Evolutionary conservation across 2,329 filamentous ascomycete species (phyloP).

Genomic region (Eutypella sp.): DNA sequence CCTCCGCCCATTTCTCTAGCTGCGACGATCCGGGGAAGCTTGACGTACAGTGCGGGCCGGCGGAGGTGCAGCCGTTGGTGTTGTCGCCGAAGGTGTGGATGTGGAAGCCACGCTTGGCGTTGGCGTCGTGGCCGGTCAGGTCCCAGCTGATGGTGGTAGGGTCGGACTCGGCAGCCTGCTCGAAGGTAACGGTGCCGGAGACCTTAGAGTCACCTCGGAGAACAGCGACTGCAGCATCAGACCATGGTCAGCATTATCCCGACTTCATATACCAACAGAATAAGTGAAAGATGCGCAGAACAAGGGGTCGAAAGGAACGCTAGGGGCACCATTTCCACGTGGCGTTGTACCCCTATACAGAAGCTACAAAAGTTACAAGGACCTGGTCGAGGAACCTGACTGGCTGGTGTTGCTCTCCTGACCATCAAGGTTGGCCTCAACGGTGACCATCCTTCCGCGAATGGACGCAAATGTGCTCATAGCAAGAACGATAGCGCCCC

Average conservation of each 20-base stretch:
- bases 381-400: neutral
- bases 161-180: slow-evolving; percentile 77
- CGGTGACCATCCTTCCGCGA: slow-evolving; percentile 41
- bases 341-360: neutral
- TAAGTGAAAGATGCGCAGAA: slow-evolving; percentile 9
- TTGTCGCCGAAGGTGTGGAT: slow-evolving; percentile 99
- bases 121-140: slow-evolving; percentile 87
- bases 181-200: slow-evolving; percentile 88
- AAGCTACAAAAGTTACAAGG: neutral
- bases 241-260: slow-evolving; percentile 19
- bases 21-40: neutral
- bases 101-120: slow-evolving; percentile 96
- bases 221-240: slow-evolving; percentile 68
- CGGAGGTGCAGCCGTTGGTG: slow-evolving; percentile 99
- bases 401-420: slow-evolving; percentile 7
- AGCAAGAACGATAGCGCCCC: slow-evolving; percentile 11
- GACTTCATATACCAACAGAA: slow-evolving; percentile 3
- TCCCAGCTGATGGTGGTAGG: slow-evolving; percentile 88
- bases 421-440: slow-evolving; percentile 23
- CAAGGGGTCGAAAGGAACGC: slow-evolving; percentile 3
- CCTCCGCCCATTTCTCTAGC: neutral
- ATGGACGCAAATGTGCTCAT: slow-evolving; percentile 58
- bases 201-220: slow-evolving; percentile 97
- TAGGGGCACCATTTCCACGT: slow-evolving; percentile 7
- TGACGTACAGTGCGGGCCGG: slow-evolving; percentile 88